phyloP scores from a whole-genome alignment of 306 rosid genomes.

The Casuarina cunninghamiana region DNA sequence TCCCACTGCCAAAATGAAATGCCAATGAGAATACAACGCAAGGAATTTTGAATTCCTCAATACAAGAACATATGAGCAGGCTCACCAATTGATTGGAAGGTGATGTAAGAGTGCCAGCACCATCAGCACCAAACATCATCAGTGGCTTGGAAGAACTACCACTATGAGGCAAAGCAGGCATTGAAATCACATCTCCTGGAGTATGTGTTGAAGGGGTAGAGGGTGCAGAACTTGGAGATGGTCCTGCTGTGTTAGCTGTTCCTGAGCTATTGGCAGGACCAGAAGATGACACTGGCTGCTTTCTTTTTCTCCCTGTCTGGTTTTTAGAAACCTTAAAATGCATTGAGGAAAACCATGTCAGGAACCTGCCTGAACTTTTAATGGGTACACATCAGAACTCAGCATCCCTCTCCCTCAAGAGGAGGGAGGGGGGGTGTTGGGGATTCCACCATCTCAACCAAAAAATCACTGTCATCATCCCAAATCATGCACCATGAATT shows the following conservation, averaged over 20 bases:
- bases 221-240: slow-evolving; percentile 98
- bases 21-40: slow-evolving; percentile 72
- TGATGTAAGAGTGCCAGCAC: slow-evolving; percentile 82
- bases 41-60: slow-evolving; percentile 56
- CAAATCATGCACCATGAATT: not conserved
- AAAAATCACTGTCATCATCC: not conserved
- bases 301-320: slow-evolving; percentile 97
- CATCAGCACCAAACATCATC: slow-evolving; percentile 84
- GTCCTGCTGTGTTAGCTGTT: slow-evolving; percentile 95
- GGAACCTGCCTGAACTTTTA: slow-evolving; percentile 31
- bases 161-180: slow-evolving; percentile 89
- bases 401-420: not conserved
- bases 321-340: slow-evolving; percentile 80
- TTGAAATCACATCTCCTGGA: slow-evolving; percentile 93
- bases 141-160: slow-evolving; percentile 87
- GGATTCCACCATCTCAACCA: not conserved
- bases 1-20: slow-evolving; percentile 98
- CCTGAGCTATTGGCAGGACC: slow-evolving; percentile 99
- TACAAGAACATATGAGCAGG: slow-evolving; percentile 27
- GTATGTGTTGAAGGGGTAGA: slow-evolving; percentile 99
- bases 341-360: slow-evolving; percentile 39
- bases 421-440: no score
- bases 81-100: slow-evolving; percentile 96
- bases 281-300: slow-evolving; percentile 94
- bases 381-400: not conserved